Base-by-base conservation (phyloP, 2,329 filamentous ascomycete species). In the Sporothrix globosa region DNA sequence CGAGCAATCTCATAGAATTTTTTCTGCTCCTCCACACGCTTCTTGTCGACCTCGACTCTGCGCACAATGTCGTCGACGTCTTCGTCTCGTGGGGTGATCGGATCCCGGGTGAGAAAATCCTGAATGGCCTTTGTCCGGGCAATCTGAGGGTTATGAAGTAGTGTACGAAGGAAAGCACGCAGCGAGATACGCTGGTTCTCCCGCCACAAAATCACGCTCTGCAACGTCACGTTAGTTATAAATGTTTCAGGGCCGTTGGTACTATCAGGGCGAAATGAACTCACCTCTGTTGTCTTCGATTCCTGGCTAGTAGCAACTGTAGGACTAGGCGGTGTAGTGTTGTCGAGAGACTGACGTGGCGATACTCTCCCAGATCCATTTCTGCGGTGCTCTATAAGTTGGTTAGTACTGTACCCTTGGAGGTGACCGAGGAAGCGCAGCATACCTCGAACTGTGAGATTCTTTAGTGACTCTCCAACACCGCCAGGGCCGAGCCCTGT, bases 1-100 rank as follows among this genome's bases (percentile, higher is more conserved):
- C 93, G 86, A 10, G 96, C 96, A 77, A 99, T 94, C 78, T 99
- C 95, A 79, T 97, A 99, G 78, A 99, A 99, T 74, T 90, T 88
- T 78, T 90, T 91, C 79, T 99, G 96, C 80, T 99, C 96, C 76
- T 97, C 92, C 68, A 98, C 87, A 58, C 96, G 89, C 79, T 91
- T 92, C 78, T 92, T 90, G 76, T 99, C 96, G 80, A 97, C 89
- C 14, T 87, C 85, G 79, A 94, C 96, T 68, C 96, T 87, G 71
- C 87, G 87, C 73, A 89, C 80, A 44, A 97, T 93, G 77, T 99
- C 96, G 2, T 90, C 86, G 39, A 91, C 82, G 77, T 99, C 96
- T 71, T 96, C 93, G 75, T 95, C 91, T 27, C 88, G 93, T 11
- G 92, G 83, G 1, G 86, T 88, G 34, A 96, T 87, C 0, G 91